Conservation (phyloP, 257 asterid species). For the Gardenia jasminoides region DNA sequence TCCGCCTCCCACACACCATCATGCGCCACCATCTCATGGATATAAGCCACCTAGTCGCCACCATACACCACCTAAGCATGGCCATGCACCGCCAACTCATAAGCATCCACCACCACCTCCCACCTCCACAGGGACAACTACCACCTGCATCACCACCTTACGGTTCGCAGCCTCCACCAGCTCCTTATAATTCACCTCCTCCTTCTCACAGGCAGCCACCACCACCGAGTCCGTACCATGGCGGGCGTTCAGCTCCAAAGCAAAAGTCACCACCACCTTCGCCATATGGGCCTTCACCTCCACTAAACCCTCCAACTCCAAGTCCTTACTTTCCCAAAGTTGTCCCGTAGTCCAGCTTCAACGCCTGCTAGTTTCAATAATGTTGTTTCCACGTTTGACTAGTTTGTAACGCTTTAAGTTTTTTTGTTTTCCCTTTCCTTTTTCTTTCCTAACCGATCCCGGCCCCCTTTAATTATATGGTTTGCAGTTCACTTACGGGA, state of each 20-base stretch:
- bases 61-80: conserved; percentile 5
- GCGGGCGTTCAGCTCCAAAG: conserved; percentile 6
- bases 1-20: not conserved
- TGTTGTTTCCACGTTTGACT: not conserved
- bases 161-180: not conserved
- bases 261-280: not conserved
- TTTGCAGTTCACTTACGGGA: no score
- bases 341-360: not conserved
- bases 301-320: not conserved
- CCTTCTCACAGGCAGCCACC: not conserved
- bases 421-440: no score
- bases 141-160: conserved; percentile 12
- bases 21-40: conserved; percentile 8
- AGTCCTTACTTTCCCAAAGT: not conserved
- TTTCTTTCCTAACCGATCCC: not conserved
- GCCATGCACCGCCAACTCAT: conserved; percentile 10
- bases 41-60: conserved; percentile 2
- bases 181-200: not conserved
- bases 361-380: not conserved
- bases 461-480: not conserved
- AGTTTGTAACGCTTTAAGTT: not conserved
- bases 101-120: not conserved
- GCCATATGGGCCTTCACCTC: not conserved
- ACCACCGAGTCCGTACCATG: not conserved
- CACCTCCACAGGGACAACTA: not conserved